Evolutionary conservation across 2,329 filamentous ascomycete genomes (phyloP).

Genomic region (Fusarium scirpi): DNA sequence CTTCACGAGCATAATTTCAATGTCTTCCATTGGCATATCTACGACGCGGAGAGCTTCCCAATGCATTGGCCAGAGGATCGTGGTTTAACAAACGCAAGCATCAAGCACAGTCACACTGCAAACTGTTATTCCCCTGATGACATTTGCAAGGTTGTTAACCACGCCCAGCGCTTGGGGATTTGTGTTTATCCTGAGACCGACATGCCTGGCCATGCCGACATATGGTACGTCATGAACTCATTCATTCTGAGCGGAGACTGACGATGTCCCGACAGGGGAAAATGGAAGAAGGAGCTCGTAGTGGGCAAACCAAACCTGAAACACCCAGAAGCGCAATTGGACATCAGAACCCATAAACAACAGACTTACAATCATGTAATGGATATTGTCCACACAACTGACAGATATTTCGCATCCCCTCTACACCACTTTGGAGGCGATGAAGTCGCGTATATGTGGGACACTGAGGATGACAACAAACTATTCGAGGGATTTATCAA

Average conservation of each 20-base stretch:
- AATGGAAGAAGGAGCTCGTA: slow-evolving; percentile 12
- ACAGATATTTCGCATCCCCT: neutral
- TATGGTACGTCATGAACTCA: neutral
- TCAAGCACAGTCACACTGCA: slow-evolving; percentile 2
- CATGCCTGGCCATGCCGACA: slow-evolving; percentile 19
- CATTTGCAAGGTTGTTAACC: neutral
- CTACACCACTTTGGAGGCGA: slow-evolving; percentile 18
- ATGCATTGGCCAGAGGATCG: neutral
- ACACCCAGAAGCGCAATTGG: neutral
- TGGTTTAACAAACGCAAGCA: slow-evolving; percentile 2
- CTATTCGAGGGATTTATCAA: neutral
- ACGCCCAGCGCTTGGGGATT: neutral
- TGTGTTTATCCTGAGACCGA: slow-evolving; percentile 16
- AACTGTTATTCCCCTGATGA: neutral
- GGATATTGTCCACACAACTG: neutral
- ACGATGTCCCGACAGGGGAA: neutral
- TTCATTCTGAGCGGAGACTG: neutral
- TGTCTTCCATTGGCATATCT: slow-evolving; percentile 25
- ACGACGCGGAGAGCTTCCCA: slow-evolving; percentile 22
- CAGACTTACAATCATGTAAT: neutral
- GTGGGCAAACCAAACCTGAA: slow-evolving; percentile 6
- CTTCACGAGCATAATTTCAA: slow-evolving; percentile 26
- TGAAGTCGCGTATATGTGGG: slow-evolving; percentile 14
- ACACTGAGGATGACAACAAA: slow-evolving; percentile 12
- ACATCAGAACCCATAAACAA: neutral